Base-by-base conservation (phyloP, 2,329 filamentous ascomycete species). In the Didymella pomorum region DNA sequence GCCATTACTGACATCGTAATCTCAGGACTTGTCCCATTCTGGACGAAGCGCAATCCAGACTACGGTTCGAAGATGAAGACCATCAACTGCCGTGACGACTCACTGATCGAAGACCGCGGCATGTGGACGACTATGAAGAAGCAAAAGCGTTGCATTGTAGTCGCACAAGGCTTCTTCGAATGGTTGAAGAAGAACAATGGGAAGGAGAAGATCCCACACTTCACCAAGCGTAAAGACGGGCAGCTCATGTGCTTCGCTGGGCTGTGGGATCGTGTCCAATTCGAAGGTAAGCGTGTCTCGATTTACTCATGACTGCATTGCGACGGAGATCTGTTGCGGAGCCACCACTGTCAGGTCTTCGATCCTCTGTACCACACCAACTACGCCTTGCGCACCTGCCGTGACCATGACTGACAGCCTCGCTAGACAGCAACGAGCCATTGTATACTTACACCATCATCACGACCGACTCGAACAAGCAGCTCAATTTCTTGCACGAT, bases 111-210 rank as follows among this genome's bases (percentile, higher is more conserved):
- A 10, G 84, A 89, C 9, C 86, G 88, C 5, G 93, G 93, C 11
- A 91, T 98, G 88, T 98, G 95, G 95, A 89, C 86, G 41, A 87
- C 86, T 1, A 96, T 98, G 90, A 97, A 97, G 79, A 87, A 88
- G 61, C 86, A 85, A 66, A 97, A 97, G 79, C 84, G 95, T 28
- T 98, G 95, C 74, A 82, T 98, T 21, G 87, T 98, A 10, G 74
- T 97, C 6, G 93, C 91, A 10, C 90, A 97, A 76, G 95, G 95
- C 1, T 99, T 98, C 77, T 99, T 92, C 71, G 95, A 99, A 77
- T 98, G 95, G 95, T 80, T 96, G 59, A 94, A 94, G 77, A 91
- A 89, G 69, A 89, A 86, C 70, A 83, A 84, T 1, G 84, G 86
- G 7, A 93, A 90, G 66, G 89, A 95, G 52, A 96, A 92, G 78